phyloP scores from a whole-genome alignment of 2,329 filamentous ascomycete genomes.

The Monilinia laxa region DNA sequence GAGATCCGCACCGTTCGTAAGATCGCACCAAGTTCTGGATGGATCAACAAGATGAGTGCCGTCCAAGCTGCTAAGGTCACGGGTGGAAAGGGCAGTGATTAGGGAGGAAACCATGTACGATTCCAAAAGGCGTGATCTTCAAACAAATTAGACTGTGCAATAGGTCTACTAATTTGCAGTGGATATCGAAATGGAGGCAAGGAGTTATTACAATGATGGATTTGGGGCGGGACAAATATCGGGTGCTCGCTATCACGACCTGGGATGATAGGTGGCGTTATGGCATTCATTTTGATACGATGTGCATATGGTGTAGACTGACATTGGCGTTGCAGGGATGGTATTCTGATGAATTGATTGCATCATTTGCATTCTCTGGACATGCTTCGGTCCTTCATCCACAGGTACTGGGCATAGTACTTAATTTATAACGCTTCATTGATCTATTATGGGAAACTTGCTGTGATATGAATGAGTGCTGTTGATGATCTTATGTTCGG shows the following conservation, averaged over 20 bases:
- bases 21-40: constrained; percentile 80
- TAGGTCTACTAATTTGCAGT: constrained; percentile 5
- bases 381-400: background rate
- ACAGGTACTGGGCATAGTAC: background rate
- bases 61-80: constrained; percentile 90
- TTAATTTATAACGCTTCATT: background rate
- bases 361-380: background rate
- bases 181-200: background rate
- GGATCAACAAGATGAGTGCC: constrained; percentile 97
- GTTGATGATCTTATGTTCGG: background rate
- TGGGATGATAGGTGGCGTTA: constrained; percentile 8
- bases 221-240: background rate
- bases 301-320: constrained; percentile 1
- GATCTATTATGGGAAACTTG: background rate
- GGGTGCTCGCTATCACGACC: background rate
- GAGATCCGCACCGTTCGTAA: constrained; percentile 93
- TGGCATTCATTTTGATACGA: background rate
- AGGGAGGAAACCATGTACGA: constrained; percentile 10
- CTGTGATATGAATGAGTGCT: background rate
- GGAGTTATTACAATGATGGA: constrained; percentile 8
- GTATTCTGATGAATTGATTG: background rate
- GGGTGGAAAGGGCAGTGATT: constrained; percentile 44
- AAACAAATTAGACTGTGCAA: background rate
- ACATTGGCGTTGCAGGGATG: background rate
- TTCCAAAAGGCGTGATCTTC: background rate